Conservation (phyloP, 2,329 filamentous ascomycete genomes). For the Ascochyta koolunga region DNA sequence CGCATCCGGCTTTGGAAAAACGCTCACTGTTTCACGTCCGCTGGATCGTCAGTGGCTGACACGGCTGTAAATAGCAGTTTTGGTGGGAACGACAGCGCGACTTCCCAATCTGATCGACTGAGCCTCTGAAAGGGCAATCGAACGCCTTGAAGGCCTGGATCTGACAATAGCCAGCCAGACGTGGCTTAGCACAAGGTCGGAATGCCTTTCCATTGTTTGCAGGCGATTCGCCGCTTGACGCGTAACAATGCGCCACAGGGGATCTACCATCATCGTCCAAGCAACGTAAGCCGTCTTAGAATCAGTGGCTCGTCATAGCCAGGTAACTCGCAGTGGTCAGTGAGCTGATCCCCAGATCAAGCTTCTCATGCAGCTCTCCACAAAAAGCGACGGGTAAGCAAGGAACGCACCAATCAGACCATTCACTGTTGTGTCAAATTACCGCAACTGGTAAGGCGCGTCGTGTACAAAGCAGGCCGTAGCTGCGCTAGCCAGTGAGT, state of each 20-base stretch:
- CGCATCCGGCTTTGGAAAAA: not conserved
- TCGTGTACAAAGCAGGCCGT: conserved; percentile 17
- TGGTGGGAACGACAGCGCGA: not conserved
- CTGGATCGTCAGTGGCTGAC: conserved; percentile 15
- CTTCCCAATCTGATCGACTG: not conserved
- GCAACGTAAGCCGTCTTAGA: conserved; percentile 23
- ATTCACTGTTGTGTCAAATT: conserved; percentile 11
- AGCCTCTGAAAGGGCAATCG: conserved; percentile 1
- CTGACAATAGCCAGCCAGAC: conserved; percentile 7
- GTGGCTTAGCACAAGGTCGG: conserved; percentile 17
- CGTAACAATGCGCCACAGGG: conserved; percentile 17
- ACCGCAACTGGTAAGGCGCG: conserved; percentile 22
- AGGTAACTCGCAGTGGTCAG: conserved; percentile 8
- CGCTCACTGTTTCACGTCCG: conserved; percentile 21
- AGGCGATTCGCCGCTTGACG: conserved; percentile 19
- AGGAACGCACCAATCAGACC: conserved; percentile 26
- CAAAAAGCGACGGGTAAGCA: conserved; percentile 21
- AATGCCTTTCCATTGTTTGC: conserved; percentile 17
- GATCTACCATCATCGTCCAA: conserved; percentile 17
- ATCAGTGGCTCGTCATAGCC: conserved; percentile 28
- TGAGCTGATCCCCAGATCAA: conserved; percentile 26
- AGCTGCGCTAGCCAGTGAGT: conserved; percentile 31
- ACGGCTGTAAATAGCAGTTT: conserved; percentile 10
- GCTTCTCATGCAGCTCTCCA: conserved; percentile 18
- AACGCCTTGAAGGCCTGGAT: conserved; percentile 10